Conservation (phyloP, 73 alveolate species). For the Paramecium pentaurelia region DNA sequence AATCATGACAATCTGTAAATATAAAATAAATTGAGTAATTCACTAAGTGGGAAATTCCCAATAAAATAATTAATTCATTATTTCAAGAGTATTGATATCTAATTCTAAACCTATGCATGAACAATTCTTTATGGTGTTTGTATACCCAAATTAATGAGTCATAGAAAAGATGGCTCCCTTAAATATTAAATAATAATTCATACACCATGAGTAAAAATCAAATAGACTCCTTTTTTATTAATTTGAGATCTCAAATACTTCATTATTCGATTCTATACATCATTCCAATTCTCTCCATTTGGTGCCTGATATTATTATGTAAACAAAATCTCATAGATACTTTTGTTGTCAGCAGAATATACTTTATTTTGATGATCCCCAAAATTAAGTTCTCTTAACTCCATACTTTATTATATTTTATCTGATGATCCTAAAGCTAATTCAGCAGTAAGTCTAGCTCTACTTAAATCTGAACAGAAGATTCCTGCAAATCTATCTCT, state of each 20-base stretch:
- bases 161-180: neutral
- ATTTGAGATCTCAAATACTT: neutral
- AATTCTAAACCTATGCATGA: neutral
- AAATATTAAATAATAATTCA: neutral
- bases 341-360: neutral
- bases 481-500: neutral
- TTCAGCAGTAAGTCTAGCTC: constrained; percentile 8
- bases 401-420: neutral
- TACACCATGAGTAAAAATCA: neutral
- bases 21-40: neutral
- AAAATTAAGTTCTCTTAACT: neutral
- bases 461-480: neutral
- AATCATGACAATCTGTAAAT: neutral
- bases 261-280: neutral
- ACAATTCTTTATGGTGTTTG: neutral
- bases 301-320: neutral
- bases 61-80: neutral
- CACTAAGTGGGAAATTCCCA: neutral
- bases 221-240: neutral
- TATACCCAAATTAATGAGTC: neutral
- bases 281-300: neutral
- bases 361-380: neutral
- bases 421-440: neutral
- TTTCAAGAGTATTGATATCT: neutral
- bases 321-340: neutral